Evolutionary conservation across 2,329 filamentous ascomycete genomes (phyloP), one percentile per base, ranked within the genome.

Genomic region (Fusarium torulosum): DNA sequence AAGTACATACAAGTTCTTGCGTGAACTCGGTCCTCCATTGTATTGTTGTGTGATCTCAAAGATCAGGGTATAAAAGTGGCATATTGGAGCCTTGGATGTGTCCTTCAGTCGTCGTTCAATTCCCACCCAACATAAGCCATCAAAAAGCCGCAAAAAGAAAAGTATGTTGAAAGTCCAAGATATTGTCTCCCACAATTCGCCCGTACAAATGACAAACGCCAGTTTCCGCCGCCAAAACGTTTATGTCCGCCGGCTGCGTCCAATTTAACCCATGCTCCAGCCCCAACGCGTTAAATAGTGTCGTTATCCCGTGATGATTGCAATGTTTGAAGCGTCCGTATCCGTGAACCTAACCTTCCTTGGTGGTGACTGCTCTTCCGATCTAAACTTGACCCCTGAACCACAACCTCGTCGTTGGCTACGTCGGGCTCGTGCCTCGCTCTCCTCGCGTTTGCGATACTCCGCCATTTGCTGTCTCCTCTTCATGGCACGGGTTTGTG

Each of bases 391-490:
- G 53, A 64, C 67, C 33, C 59, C 71, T 11, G 72, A 72, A 27
- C 74, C 78, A 9, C 73, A 78, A 10, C 82, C 79, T 43, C 87
- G 80, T 46, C 83, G 81, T 72, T 85, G 82, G 66, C 78, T 90
- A 57, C 88, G 81, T 66, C 78, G 80, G 1, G 85, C 84, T 47
- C 88, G 80, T 6, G 88, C 88, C 57, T 91, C 87, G 46, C 80
- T 82, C 72, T 88, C 86, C 70, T 90, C 87, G 21, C 88, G 82
- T 69, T 84, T 87, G 66, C 80, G 83, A 74, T 90, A 91, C 44
- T 88, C 88, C 11, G 83, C 84, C 71, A 91, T 82, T 75, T 90
- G 88, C 75, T 87, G 84, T 57, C 82, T 82, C 40, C 88, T 81
- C 72, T 85, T 87, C 76, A 86, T 81, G 3, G 83, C 79, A 19